A percentile compares a stretch with the other conserved stretches of the same genome.
Conservation (phyloP, 148 eudicot species). For the Chenopodium formosanum region DNA sequence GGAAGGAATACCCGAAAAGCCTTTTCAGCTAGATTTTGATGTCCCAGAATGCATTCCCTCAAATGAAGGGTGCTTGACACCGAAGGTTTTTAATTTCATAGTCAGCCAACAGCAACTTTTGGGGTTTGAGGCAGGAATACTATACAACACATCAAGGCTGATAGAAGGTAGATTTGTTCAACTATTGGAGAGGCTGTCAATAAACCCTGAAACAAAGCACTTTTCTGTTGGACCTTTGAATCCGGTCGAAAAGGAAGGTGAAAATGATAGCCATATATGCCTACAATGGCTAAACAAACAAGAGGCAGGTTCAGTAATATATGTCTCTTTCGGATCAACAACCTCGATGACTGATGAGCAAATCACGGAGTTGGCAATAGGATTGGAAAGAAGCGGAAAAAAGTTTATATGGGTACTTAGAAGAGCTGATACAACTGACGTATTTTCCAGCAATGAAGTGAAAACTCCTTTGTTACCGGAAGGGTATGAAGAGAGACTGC, state of each 20-base stretch:
- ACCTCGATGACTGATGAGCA: slow-evolving; percentile 44
- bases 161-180: slow-evolving; percentile 39
- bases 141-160: slow-evolving; percentile 31
- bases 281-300: slow-evolving; percentile 32
- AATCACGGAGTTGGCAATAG: slow-evolving; percentile 51
- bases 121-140: slow-evolving; percentile 28
- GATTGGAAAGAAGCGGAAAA: slow-evolving; percentile 48
- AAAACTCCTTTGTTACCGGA: slow-evolving; percentile 38
- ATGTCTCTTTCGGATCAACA: slow-evolving; percentile 61
- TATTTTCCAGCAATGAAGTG: slow-evolving; percentile 14
- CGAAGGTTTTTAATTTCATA: slow-evolving; percentile 18
- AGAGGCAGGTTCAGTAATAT: slow-evolving; percentile 46
- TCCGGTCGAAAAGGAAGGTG: slow-evolving; percentile 18
- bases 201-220: slow-evolving; percentile 5
- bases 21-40: slow-evolving; percentile 25
- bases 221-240: slow-evolving; percentile 29
- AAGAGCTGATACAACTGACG: slow-evolving; percentile 20
- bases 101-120: neutral
- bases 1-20: slow-evolving; percentile 24
- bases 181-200: slow-evolving; percentile 9
- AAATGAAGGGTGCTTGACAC: slow-evolving; percentile 25
- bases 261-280: slow-evolving; percentile 14
- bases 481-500: slow-evolving; percentile 58
- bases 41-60: slow-evolving; percentile 24
- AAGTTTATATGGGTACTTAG: slow-evolving; percentile 67